Evolutionary conservation across 306 rosid species (phyloP).

Genomic region (Castanopsis chinensis): DNA sequence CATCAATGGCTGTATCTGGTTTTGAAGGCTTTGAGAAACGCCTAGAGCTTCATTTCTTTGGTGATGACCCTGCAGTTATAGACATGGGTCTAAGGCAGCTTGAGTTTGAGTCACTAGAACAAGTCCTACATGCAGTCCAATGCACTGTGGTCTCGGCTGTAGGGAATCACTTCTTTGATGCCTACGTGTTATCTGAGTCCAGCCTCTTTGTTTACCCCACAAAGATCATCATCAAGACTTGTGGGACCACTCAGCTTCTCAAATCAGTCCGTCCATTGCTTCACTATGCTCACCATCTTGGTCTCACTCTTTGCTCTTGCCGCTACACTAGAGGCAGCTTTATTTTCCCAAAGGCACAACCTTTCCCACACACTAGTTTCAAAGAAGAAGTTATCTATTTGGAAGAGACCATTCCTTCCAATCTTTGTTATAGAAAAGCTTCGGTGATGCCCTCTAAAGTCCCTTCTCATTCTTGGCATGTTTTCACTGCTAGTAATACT

Average conservation of each 20-base stretch:
- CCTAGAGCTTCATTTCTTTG: conserved; percentile 87
- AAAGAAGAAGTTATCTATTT: conserved; percentile 68
- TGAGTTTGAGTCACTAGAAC: conserved; percentile 56
- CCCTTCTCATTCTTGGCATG: conserved; percentile 82
- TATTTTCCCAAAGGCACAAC: conserved; percentile 78
- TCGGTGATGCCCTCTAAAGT: conserved; percentile 75
- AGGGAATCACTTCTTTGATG: conserved; percentile 75
- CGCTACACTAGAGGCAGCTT: conserved; percentile 85
- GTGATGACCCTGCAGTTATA: conserved; percentile 54
- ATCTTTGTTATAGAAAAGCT: conserved; percentile 63
- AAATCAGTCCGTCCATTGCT: conserved; percentile 76
- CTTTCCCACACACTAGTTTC: conserved; percentile 83
- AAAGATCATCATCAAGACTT: conserved; percentile 89
- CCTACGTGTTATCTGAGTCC: conserved; percentile 88
- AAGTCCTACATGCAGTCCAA: conserved; percentile 67
- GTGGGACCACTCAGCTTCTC: conserved; percentile 98
- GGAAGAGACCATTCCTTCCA: conserved; percentile 51
- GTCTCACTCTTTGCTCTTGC: conserved; percentile 51
- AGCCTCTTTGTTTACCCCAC: conserved; percentile 96
- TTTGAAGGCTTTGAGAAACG: conserved; percentile 96
- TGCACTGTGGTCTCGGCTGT: conserved; percentile 97
- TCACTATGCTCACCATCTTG: conserved; percentile 47
- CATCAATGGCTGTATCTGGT: conserved; percentile 75
- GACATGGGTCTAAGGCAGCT: conserved; percentile 66
- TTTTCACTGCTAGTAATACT: conserved; percentile 56